Evolutionary conservation across 495 filamentous ascomycete genomes (phyloP).

Genomic region (Aspergillus panamensis): DNA sequence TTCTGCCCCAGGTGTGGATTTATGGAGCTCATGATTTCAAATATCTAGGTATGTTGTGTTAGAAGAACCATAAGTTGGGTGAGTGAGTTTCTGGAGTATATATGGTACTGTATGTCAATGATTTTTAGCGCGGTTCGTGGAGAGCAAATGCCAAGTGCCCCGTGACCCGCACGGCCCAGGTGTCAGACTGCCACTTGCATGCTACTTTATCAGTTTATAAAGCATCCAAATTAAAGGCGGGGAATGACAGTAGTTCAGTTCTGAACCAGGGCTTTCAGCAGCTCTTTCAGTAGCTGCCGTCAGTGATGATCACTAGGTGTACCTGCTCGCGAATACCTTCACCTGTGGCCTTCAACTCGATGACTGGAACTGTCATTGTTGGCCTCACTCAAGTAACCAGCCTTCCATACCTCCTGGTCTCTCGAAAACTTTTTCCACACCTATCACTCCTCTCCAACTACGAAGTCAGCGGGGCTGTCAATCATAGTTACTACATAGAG

Average conservation of each 20-base stretch:
- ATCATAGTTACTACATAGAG: too few species aligned
- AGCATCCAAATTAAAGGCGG: background rate
- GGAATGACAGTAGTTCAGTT: background rate
- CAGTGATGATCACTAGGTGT: conserved; percentile 19
- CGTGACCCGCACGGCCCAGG: conserved; percentile 8
- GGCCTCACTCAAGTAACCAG: background rate
- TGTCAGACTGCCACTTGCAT: background rate
- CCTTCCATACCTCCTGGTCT: background rate
- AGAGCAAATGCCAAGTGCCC: too few species aligned
- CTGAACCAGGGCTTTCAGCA: conserved; percentile 3
- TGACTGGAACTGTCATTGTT: conserved; percentile 14
- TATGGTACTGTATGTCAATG: too few species aligned
- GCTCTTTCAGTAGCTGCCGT: conserved; percentile 13
- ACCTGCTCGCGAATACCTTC: conserved; percentile 6
- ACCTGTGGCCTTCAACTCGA: conserved; percentile 15
- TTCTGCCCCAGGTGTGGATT: background rate
- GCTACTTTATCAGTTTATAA: background rate
- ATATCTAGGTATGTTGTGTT: background rate
- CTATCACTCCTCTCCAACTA: background rate
- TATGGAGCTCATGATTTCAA: conserved; percentile 10
- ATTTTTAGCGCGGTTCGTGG: too few species aligned
- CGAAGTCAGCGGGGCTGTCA: background rate
- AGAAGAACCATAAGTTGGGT: too few species aligned
- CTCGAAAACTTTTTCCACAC: background rate
- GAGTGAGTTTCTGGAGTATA: too few species aligned